A percentile compares a stretch with the other conserved stretches of the same genome.
Conservation (phyloP, 352 stramenopile species). For the Globisporangium mamillatum region DNA sequence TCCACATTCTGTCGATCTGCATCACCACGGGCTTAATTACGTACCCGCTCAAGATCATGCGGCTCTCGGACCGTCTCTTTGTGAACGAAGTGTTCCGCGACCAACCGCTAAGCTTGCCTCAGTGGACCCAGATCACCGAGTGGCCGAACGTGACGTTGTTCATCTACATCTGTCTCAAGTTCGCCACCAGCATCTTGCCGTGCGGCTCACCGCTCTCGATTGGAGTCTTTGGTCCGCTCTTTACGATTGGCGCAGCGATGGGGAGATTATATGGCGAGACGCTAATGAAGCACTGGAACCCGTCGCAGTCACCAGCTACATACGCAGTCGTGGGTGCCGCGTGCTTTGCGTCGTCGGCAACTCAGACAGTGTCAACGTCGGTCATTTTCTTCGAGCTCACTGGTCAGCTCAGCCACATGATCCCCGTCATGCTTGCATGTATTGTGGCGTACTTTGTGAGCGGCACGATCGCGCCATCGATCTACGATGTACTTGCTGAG, state of each 20-base stretch:
- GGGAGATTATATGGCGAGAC: conserved; percentile 76
- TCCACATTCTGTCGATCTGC: conserved; percentile 66
- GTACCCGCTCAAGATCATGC: conserved; percentile 71
- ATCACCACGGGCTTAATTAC: conserved; percentile 55
- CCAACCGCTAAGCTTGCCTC: conserved; percentile 45
- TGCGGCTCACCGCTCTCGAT: conserved; percentile 75
- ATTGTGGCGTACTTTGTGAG: conserved; percentile 82
- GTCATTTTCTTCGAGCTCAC: conserved; percentile 89
- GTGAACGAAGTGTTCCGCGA: conserved; percentile 81
- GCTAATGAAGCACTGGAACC: conserved; percentile 72
- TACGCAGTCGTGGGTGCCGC: conserved; percentile 92
- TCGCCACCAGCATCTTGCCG: conserved; percentile 59
- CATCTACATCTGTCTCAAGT: conserved; percentile 74
- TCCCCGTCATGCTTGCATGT: conserved; percentile 79
- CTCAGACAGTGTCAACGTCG: conserved; percentile 83
- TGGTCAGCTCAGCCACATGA: conserved; percentile 78
- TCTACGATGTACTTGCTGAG: conserved; percentile 83
- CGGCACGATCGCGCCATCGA: conserved; percentile 71
- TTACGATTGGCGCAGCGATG: conserved; percentile 77
- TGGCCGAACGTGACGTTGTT: conserved; percentile 58
- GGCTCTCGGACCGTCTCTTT: conserved; percentile 60
- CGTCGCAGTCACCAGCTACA: conserved; percentile 68
- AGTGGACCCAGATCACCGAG: conserved; percentile 64
- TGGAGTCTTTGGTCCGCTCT: conserved; percentile 78
- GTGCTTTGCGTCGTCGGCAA: conserved; percentile 89